These are phyloP conservation scores for Hanseniaspora taiwanica DNA, from an alignment of 805 yeast genomes.

Conservation along the genomic window DNA sequence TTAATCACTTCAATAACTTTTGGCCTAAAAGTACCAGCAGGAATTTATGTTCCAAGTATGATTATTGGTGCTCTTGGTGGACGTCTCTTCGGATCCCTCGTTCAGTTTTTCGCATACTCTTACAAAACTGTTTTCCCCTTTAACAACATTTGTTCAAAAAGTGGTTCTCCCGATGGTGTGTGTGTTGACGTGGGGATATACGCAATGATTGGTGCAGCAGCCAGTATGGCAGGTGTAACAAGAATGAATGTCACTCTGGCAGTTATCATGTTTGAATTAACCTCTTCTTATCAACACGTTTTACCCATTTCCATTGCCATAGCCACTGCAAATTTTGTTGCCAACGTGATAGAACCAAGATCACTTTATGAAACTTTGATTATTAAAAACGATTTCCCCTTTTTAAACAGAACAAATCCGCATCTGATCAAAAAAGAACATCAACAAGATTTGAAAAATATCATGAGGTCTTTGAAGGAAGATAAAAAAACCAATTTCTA, in stretches of 20 bases:
- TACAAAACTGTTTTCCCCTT: constrained; percentile 12
- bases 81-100: constrained; percentile 31
- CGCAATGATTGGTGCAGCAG: constrained; percentile 42
- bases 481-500: constrained; percentile 7
- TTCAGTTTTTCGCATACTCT: constrained; percentile 26
- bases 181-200: constrained; percentile 38
- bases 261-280: constrained; percentile 38
- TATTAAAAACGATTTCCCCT: constrained; percentile 38
- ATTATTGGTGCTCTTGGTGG: constrained; percentile 51
- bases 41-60: constrained; percentile 54
- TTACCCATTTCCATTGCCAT: constrained; percentile 43
- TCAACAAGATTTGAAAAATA: constrained; percentile 27
- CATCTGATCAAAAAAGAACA: constrained; percentile 20
- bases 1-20: constrained; percentile 38
- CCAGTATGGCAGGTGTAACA: constrained; percentile 45
- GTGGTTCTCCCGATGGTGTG: constrained; percentile 9
- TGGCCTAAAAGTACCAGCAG: constrained; percentile 47
- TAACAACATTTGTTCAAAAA: constrained; percentile 9
- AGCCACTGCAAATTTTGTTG: constrained; percentile 45
- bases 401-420: constrained; percentile 30
- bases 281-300: constrained; percentile 43
- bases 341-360: constrained; percentile 35
- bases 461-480: constrained; percentile 18
- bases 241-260: constrained; percentile 42
- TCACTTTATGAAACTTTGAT: constrained; percentile 39